Percentiles rank a stretch among this genome's conserved stretches.
Evolutionary conservation across 495 filamentous ascomycete species (phyloP).

Genomic region (Aspergillus conjunctus): DNA sequence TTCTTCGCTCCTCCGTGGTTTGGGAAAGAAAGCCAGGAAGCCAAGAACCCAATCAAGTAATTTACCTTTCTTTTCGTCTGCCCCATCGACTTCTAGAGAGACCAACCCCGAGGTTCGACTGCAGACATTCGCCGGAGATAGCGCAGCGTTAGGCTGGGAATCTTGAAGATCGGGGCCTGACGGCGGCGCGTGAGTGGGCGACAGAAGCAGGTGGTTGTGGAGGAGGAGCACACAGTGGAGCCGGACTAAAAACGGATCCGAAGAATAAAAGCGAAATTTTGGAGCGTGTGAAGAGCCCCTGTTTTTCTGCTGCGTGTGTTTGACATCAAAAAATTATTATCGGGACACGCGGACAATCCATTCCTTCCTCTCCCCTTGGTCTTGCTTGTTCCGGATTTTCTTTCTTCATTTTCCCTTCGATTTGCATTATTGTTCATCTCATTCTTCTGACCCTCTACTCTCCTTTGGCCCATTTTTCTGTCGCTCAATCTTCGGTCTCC

Average conservation of each 20-base stretch:
- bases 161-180: background rate
- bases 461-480: background rate
- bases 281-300: background rate
- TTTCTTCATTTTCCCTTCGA: background rate
- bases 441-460: background rate
- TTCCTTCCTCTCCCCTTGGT: background rate
- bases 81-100: background rate
- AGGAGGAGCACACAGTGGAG: slow-evolving; percentile 1
- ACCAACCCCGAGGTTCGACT: background rate
- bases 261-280: background rate
- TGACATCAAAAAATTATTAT: background rate
- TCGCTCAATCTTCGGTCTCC: background rate
- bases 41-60: background rate
- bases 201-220: background rate
- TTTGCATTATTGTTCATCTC: background rate
- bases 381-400: background rate
- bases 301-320: background rate
- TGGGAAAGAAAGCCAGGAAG: background rate
- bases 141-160: background rate
- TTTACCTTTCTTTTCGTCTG: background rate
- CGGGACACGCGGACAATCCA: background rate
- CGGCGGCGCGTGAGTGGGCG: background rate
- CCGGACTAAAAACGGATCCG: slow-evolving; percentile 5
- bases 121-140: background rate
- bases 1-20: background rate